These are phyloP conservation scores for Wilcoxina mikolae DNA, from an alignment of 495 filamentous ascomycete genomes.

Conservation along the genomic window DNA sequence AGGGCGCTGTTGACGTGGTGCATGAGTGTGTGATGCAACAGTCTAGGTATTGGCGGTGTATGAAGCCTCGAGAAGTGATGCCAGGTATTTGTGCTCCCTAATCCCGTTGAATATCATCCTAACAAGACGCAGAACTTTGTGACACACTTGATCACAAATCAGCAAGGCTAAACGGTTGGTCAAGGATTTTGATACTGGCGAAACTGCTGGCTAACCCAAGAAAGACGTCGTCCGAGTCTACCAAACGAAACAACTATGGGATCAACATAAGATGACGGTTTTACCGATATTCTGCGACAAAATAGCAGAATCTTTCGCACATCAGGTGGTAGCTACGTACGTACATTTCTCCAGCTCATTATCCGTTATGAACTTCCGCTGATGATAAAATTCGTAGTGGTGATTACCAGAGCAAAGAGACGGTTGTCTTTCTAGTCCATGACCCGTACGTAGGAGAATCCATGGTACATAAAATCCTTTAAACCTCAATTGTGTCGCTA, in stretches of 20 bases:
- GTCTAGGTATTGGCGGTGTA: constrained; percentile 46
- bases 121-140: background rate
- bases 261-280: constrained; percentile 57
- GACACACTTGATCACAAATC: constrained; percentile 30
- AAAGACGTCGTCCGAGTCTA: constrained; percentile 59
- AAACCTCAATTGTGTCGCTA: constrained; percentile 3
- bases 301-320: constrained; percentile 64
- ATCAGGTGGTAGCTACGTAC: constrained; percentile 73
- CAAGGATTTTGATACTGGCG: background rate
- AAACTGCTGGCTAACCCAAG: background rate
- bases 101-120: background rate
- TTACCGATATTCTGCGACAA: constrained; percentile 56
- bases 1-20: constrained; percentile 37
- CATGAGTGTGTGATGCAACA: constrained; percentile 39
- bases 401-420: constrained; percentile 23
- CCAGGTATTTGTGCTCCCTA: constrained; percentile 9
- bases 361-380: background rate
- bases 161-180: constrained; percentile 24
- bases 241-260: constrained; percentile 52
- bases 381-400: constrained; percentile 10
- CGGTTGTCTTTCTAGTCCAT: constrained; percentile 29
- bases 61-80: constrained; percentile 33
- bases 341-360: background rate
- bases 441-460: constrained; percentile 33
- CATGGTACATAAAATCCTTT: constrained; percentile 18